phyloP scores from a whole-genome alignment of 2,329 filamentous ascomycete genomes.

The Stemphylium lycopersici region DNA sequence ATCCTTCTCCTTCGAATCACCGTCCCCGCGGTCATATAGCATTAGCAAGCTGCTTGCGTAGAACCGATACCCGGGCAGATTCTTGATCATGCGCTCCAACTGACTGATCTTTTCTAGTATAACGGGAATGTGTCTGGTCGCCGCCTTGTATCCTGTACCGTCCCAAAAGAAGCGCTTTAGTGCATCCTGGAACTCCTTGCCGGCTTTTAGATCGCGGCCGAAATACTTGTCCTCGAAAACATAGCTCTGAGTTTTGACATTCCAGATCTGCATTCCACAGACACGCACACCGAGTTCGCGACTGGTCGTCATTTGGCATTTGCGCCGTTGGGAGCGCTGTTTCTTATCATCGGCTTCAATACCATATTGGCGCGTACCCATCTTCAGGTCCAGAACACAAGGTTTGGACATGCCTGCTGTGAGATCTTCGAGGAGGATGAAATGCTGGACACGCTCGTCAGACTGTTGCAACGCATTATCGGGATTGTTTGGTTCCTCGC shows the following conservation, averaged over 20 bases:
- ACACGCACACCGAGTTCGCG: conserved; percentile 89
- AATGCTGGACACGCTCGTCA: conserved; percentile 81
- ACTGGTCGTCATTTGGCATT: conserved; percentile 92
- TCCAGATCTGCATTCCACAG: conserved; percentile 96
- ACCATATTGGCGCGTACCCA: conserved; percentile 97
- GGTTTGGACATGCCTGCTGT: conserved; percentile 96
- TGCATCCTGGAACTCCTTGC: conserved; percentile 85
- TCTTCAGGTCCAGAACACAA: conserved; percentile 97
- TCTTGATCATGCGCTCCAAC: conserved; percentile 81
- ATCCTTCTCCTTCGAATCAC: conserved; percentile 54
- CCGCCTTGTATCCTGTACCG: conserved; percentile 78
- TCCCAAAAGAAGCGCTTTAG: conserved; percentile 91
- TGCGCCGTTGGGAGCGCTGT: conserved; percentile 87
- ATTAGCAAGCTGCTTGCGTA: conserved; percentile 95
- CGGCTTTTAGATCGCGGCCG: conserved; percentile 84
- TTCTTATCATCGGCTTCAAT: conserved; percentile 92
- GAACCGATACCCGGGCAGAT: conserved; percentile 84
- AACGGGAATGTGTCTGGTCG: conserved; percentile 83
- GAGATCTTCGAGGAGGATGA: conserved; percentile 89
- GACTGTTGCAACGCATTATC: conserved; percentile 54
- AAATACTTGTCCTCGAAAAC: conserved; percentile 99
- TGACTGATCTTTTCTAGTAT: conserved; percentile 83
- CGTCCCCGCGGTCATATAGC: conserved; percentile 87
- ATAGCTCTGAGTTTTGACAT: conserved; percentile 80
- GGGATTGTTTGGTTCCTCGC: conserved; percentile 48